Percentiles rank a stretch among this genome's conserved stretches.
These are phyloP conservation scores for Exserohilum rostratum DNA, from an alignment of 2,329 filamentous ascomycete genomes.

Conservation along the genomic window DNA sequence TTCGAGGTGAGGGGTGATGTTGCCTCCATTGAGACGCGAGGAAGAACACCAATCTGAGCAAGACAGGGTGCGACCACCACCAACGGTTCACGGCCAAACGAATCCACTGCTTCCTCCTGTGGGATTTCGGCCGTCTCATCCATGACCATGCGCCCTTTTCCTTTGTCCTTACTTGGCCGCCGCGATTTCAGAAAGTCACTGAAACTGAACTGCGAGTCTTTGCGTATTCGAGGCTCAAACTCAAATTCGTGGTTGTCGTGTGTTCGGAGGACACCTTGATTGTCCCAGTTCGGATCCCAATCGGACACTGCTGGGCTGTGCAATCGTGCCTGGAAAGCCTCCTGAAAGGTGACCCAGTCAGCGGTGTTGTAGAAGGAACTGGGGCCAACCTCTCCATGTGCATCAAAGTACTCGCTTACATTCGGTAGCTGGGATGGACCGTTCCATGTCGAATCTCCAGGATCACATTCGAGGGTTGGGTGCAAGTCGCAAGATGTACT, in stretches of 20 bases:
- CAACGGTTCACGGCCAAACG: background rate
- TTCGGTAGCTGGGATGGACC: conserved; percentile 4
- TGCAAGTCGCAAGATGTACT: background rate
- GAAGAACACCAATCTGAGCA: background rate
- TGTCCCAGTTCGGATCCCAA: background rate
- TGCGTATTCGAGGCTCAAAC: conserved; percentile 1
- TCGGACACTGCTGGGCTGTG: background rate
- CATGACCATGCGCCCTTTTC: conserved; percentile 4
- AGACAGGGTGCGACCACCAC: background rate
- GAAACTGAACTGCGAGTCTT: conserved; percentile 9
- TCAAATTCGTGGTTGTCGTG: background rate
- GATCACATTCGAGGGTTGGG: background rate
- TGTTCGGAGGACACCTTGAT: background rate
- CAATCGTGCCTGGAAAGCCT: conserved; percentile 1
- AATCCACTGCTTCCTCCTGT: background rate
- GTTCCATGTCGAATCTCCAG: background rate
- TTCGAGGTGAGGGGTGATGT: background rate
- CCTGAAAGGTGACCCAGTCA: conserved; percentile 11
- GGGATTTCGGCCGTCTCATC: background rate
- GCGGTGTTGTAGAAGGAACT: conserved; percentile 12
- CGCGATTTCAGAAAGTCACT: conserved; percentile 2
- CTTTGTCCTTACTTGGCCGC: conserved; percentile 9
- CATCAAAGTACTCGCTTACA: conserved; percentile 9
- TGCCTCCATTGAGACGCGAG: background rate
- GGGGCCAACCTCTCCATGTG: conserved; percentile 9